These are phyloP conservation scores for Colletotrichum camelliae DNA, from an alignment of 2,329 filamentous ascomycete species.

Conservation along the genomic window DNA sequence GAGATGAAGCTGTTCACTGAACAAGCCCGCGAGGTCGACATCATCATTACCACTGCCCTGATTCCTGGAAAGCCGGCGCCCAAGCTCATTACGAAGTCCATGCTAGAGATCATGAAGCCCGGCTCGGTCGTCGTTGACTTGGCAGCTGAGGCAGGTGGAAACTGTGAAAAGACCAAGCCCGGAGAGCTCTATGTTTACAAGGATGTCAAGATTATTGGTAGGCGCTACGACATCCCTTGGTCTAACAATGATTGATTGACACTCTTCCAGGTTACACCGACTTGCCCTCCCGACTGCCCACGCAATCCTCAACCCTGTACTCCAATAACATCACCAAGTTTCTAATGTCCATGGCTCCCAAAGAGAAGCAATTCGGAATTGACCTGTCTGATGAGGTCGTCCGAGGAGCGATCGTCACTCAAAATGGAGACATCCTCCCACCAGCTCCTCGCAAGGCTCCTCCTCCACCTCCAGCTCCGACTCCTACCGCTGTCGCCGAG, in stretches of 20 bases:
- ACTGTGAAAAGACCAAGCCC: conserved; percentile 81
- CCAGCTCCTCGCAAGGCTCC: conserved; percentile 72
- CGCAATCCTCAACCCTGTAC: conserved; percentile 88
- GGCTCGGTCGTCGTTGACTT: conserved; percentile 89
- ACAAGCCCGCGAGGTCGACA: conserved; percentile 87
- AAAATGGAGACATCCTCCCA: conserved; percentile 77
- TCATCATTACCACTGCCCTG: conserved; percentile 90
- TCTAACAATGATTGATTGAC: conserved; percentile 27
- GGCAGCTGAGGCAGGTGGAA: conserved; percentile 86
- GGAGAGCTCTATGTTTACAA: conserved; percentile 75
- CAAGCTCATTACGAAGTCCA: conserved; percentile 80
- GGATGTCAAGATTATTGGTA: conserved; percentile 84
- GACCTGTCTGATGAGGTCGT: conserved; percentile 87
- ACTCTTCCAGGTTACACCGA: conserved; percentile 74
- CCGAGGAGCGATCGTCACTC: conserved; percentile 82
- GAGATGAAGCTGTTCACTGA: conserved; percentile 93
- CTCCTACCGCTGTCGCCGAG: conserved; percentile 49
- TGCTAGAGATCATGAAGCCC: conserved; percentile 86
- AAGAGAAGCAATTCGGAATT: conserved; percentile 79
- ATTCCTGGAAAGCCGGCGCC: conserved; percentile 86
- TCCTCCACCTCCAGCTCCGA: conserved; percentile 52
- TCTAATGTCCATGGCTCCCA: conserved; percentile 79
- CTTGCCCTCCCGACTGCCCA: conserved; percentile 83
- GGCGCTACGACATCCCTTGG: conserved; percentile 25
- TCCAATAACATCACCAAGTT: conserved; percentile 95